Conservation (phyloP, 768 basidiomycete species). For the Lactarius psammicola region DNA sequence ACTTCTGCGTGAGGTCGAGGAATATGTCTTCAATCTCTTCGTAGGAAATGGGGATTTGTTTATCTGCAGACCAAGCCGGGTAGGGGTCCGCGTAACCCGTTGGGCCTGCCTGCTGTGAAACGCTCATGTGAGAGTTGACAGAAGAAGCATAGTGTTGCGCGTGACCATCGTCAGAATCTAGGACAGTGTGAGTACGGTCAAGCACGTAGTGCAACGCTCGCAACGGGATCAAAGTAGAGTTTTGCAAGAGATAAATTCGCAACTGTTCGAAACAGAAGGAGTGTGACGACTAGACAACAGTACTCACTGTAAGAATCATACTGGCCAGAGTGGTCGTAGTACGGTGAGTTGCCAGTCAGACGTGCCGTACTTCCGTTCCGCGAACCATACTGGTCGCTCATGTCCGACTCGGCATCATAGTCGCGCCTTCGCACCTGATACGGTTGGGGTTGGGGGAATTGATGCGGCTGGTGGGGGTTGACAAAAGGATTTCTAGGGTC, state of each 20-base stretch:
- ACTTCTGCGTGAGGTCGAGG: constrained; percentile 96
- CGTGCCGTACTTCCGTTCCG: constrained; percentile 28
- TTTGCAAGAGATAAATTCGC: background rate
- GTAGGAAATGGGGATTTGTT: constrained; percentile 92
- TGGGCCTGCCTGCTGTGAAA: constrained; percentile 25
- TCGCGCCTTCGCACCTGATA: constrained; percentile 24
- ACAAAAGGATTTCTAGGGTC: constrained; percentile 38
- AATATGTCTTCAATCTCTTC: constrained; percentile 99
- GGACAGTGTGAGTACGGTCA: constrained; percentile 25
- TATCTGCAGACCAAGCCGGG: constrained; percentile 92
- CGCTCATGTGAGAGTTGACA: constrained; percentile 38
- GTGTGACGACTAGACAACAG: background rate
- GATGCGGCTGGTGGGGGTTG: constrained; percentile 30
- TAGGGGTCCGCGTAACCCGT: constrained; percentile 59
- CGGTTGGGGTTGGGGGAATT: constrained; percentile 27
- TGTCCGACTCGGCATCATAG: constrained; percentile 31
- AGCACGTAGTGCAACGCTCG: background rate
- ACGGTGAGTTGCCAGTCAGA: constrained; percentile 14
- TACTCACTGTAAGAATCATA: constrained; percentile 30
- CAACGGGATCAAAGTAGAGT: background rate
- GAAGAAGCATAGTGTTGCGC: constrained; percentile 37
- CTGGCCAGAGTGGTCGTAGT: constrained; percentile 28
- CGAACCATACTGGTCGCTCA: constrained; percentile 27
- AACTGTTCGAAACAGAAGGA: background rate
- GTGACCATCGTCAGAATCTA: constrained; percentile 36